Conservation (phyloP, 345 rosid genomes). For the Cardamine resedifolia region DNA sequence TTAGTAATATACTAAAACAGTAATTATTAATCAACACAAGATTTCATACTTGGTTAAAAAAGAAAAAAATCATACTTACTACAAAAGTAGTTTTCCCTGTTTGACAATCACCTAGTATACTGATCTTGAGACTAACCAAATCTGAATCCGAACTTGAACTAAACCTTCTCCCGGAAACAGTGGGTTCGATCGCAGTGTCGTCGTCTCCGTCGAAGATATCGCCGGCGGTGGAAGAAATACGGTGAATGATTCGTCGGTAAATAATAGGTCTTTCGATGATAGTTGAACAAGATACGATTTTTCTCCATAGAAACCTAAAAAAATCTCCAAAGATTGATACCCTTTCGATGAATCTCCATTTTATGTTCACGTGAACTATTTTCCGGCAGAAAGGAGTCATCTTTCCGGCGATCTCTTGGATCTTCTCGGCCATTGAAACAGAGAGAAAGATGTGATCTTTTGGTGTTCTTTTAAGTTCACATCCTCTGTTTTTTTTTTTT, state of each 20-base stretch:
- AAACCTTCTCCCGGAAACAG: slow-evolving; percentile 38
- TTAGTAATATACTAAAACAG: neutral
- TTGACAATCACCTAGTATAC: slow-evolving; percentile 87
- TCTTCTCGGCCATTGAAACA: slow-evolving; percentile 44
- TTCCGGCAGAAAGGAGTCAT: slow-evolving; percentile 61
- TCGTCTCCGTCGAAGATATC: slow-evolving; percentile 35
- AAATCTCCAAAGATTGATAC: slow-evolving; percentile 63
- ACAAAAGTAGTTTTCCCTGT: slow-evolving; percentile 92
- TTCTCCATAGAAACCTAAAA: slow-evolving; percentile 72
- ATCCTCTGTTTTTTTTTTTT: neutral
- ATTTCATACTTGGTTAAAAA: slow-evolving; percentile 55
- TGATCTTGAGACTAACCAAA: slow-evolving; percentile 86
- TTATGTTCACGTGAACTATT: slow-evolving; percentile 50
- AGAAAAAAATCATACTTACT: slow-evolving; percentile 42
- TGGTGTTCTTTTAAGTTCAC: no score
- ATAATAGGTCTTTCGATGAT: slow-evolving; percentile 50
- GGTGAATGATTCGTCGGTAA: slow-evolving; percentile 54
- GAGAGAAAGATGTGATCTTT: slow-evolving; percentile 1
- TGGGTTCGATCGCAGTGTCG: slow-evolving; percentile 2
- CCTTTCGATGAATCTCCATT: slow-evolving; percentile 56
- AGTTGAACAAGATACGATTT: slow-evolving; percentile 67
- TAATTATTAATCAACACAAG: neutral
- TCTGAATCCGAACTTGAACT: slow-evolving; percentile 59
- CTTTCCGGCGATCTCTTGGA: slow-evolving; percentile 43
- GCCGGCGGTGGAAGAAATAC: slow-evolving; percentile 42